Base-by-base conservation (phyloP, 1,139 yeast species). In the Nakaseomyces sp. region DNA sequence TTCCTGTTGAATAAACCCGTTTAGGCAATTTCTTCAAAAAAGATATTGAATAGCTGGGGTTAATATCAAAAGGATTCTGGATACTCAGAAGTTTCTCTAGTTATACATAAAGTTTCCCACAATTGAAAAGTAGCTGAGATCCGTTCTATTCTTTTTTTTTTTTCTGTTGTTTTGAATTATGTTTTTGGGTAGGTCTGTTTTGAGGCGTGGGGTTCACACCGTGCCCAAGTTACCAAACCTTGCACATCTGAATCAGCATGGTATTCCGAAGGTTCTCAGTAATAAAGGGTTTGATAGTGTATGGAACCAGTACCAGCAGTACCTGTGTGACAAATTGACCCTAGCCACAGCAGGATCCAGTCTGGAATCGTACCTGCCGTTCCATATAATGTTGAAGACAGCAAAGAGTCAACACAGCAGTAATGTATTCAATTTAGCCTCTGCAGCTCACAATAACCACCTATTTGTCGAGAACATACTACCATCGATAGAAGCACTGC, bases 391-490 rank as follows among this genome's bases (percentile, higher is more conserved):
- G 52, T 70, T 85, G 48, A 75, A 79, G 55, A 79, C 94, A 1
- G 85, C 93, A 7, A 76, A 77, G 56, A 78, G 77, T 53, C 72
- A 85, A 28, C 77, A 80, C 35, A 77, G 77, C 56, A 82, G 89
- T 35, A 77, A 78, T 47, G 69, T 83, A 12, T 89, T 82, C 72
- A 93, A 88, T 67, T 77, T 73, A 59, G 96, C 98, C 10, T 84
- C 96, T 4, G 95, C 85, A 63, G 81, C 89, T 2, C 94, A 85
- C 67, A 89, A 88, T 68, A 91, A 91, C 68, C 98, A 91, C 66
- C 72, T 91, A 47, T 87, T 84, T 56, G 79, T 88, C 61, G 80
- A 83, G 61, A 84, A 85, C 57, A 71, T 89, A 47, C 42, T 53
- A 12, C 61, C 65, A 5, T 37, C 52, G 10, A 29, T 30, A 17